Percentiles rank a stretch among this genome's conserved stretches.
phyloP scores from a whole-genome alignment of 2,329 filamentous ascomycete genomes.

The Sporothrix globosa region DNA sequence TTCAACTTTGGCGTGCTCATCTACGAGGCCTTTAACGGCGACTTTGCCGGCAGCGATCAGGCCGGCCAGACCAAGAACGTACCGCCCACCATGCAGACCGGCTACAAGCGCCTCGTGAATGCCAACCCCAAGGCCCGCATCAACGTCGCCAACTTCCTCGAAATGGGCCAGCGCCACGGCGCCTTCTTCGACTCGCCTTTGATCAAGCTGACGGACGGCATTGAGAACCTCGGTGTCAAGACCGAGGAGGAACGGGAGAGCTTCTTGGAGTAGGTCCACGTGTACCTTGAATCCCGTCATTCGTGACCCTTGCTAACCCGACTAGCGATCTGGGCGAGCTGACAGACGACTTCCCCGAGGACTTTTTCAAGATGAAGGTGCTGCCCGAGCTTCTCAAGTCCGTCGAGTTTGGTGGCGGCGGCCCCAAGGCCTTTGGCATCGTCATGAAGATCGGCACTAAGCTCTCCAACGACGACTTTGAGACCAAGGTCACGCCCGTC shows the following conservation, averaged over 20 bases:
- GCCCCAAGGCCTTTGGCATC: conserved; percentile 83
- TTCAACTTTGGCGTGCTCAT: conserved; percentile 84
- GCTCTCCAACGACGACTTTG: conserved; percentile 86
- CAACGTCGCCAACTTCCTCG: conserved; percentile 81
- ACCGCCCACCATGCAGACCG: conserved; percentile 83
- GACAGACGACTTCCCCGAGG: conserved; percentile 92
- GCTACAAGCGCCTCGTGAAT: conserved; percentile 87
- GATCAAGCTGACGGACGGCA: conserved; percentile 88
- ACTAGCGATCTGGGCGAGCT: conserved; percentile 75
- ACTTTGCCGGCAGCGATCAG: conserved; percentile 75
- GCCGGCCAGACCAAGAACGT: conserved; percentile 83
- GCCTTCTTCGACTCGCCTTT: conserved; percentile 92
- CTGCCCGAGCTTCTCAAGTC: conserved; percentile 95
- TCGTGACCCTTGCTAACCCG: not conserved
- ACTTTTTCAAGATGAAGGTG: conserved; percentile 97
- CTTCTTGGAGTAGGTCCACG: conserved; percentile 67
- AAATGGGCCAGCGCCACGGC: conserved; percentile 79
- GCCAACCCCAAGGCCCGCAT: conserved; percentile 86
- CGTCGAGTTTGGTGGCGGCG: conserved; percentile 96
- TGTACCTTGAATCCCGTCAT: not conserved
- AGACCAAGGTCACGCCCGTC: conserved; percentile 79
- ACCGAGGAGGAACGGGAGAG: conserved; percentile 79
- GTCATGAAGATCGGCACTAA: conserved; percentile 91
- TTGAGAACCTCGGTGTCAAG: conserved; percentile 91
- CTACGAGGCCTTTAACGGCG: conserved; percentile 89